A percentile compares a stretch with the other conserved stretches of the same genome.
phyloP scores from a whole-genome alignment of 2,329 filamentous ascomycete genomes.

The Periconia digitata region DNA sequence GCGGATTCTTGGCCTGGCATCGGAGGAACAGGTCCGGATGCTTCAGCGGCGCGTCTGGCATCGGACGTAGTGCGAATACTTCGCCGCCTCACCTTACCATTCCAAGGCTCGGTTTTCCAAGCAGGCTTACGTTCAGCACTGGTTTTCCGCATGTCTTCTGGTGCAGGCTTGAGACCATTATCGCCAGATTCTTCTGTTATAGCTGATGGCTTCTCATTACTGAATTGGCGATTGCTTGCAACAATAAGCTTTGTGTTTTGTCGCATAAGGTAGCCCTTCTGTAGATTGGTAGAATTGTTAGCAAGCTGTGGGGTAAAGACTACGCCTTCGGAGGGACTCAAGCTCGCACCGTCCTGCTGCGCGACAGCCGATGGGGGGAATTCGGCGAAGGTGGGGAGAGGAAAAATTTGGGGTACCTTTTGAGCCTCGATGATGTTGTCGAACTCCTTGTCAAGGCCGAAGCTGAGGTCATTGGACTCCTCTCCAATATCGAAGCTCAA shows the following conservation, averaged over 20 bases:
- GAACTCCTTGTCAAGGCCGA: slow-evolving; percentile 89
- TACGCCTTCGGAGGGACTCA: slow-evolving; percentile 31
- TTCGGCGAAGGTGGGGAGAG: slow-evolving; percentile 34
- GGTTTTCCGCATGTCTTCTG: slow-evolving; percentile 73
- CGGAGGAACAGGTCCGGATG: slow-evolving; percentile 71
- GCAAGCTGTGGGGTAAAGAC: slow-evolving; percentile 39
- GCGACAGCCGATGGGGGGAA: slow-evolving; percentile 31
- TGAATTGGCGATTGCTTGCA: slow-evolving; percentile 69
- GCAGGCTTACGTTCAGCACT: slow-evolving; percentile 72
- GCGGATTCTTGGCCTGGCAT: slow-evolving; percentile 87
- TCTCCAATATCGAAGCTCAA: slow-evolving; percentile 80
- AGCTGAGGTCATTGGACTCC: slow-evolving; percentile 68
- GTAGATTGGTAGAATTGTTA: slow-evolving; percentile 57
- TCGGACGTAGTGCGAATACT: slow-evolving; percentile 61
- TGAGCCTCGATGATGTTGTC: slow-evolving; percentile 92
- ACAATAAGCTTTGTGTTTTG: slow-evolving; percentile 97
- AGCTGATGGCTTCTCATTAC: slow-evolving; percentile 62
- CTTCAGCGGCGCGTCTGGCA: slow-evolving; percentile 61
- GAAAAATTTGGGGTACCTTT: slow-evolving; percentile 72
- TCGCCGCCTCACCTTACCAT: slow-evolving; percentile 71
- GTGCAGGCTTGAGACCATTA: slow-evolving; percentile 56
- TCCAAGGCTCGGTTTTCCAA: slow-evolving; percentile 98
- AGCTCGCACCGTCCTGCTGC: slow-evolving; percentile 18
- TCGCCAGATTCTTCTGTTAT: slow-evolving; percentile 41
- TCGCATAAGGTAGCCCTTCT: slow-evolving; percentile 98